A percentile compares a stretch with the other conserved stretches of the same genome.
phyloP scores from a whole-genome alignment of 129 eudicot species.

The Centaurea solstitialis region DNA sequence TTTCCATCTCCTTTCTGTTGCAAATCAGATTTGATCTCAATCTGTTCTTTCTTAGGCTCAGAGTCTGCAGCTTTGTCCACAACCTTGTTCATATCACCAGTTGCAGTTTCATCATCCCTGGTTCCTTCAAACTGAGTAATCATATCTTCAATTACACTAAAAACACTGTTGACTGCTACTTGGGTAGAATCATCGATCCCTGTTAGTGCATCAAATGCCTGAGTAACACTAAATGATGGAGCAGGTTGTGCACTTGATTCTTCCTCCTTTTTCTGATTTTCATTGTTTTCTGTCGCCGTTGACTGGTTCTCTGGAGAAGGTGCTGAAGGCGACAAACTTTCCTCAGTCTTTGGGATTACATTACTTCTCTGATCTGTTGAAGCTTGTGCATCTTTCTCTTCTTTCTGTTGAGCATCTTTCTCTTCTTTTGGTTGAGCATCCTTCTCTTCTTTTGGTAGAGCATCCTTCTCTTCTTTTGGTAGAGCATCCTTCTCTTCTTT shows the following conservation, averaged over 20 bases:
- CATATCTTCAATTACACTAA: conserved; percentile 85
- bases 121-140: conserved; percentile 80
- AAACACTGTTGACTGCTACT: conserved; percentile 88
- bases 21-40: conserved; percentile 15
- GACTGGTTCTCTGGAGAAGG: conserved; percentile 44
- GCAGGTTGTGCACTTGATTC: conserved; percentile 44
- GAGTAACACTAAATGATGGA: conserved; percentile 64
- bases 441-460: conserved; percentile 29
- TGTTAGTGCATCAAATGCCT: conserved; percentile 79
- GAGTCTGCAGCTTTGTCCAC: conserved; percentile 23
- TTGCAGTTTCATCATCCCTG: conserved; percentile 36
- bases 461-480: conserved; percentile 24
- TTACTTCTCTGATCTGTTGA: conserved; percentile 34
- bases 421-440: conserved; percentile 8
- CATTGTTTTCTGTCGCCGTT: conserved; percentile 40
- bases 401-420: conserved; percentile 16
- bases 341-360: conserved; percentile 37
- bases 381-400: conserved; percentile 18
- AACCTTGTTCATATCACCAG: conserved; percentile 20
- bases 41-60: conserved; percentile 14
- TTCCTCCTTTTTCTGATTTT: conserved; percentile 51
- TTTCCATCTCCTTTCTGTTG: conserved; percentile 30
- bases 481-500: conserved; percentile 30
- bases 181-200: conserved; percentile 99
- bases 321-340: conserved; percentile 32